phyloP scores from a whole-genome alignment of 345 rosid species.

The Boechera divaricarpa region DNA sequence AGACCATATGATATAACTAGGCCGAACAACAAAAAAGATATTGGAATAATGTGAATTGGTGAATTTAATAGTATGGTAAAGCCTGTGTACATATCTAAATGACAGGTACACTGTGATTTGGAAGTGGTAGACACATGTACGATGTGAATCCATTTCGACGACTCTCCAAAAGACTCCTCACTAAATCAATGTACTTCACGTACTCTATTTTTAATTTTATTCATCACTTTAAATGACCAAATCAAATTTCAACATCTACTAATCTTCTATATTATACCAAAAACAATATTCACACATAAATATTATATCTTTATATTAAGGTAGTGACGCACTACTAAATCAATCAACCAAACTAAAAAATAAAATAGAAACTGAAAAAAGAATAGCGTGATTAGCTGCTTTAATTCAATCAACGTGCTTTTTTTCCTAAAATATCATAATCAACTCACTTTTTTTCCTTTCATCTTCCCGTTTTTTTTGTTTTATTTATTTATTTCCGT shows the following conservation, averaged over 20 bases:
- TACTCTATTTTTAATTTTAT: slow-evolving; percentile 18
- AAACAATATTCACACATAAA: background rate
- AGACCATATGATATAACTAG: background rate
- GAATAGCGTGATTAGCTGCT: slow-evolving; percentile 47
- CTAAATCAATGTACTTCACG: slow-evolving; percentile 31
- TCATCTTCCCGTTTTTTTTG: background rate
- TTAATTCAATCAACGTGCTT: slow-evolving; percentile 39
- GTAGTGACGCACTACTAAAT: background rate
- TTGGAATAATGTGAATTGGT: slow-evolving; percentile 20
- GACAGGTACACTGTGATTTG: slow-evolving; percentile 39
- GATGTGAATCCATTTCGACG: slow-evolving; percentile 37
- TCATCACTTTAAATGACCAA: background rate
- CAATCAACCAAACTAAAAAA: background rate
- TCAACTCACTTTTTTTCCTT: slow-evolving; percentile 18
- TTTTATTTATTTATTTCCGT: background rate
- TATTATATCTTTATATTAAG: background rate
- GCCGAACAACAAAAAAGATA: background rate
- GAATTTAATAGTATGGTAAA: slow-evolving; percentile 29
- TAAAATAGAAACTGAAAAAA: background rate
- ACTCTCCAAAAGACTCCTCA: slow-evolving; percentile 24
- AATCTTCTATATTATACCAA: background rate
- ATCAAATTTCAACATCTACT: slow-evolving; percentile 28
- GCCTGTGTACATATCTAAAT: slow-evolving; percentile 18
- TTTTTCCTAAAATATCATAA: slow-evolving; percentile 23
- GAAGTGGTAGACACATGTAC: slow-evolving; percentile 46